These are phyloP conservation scores for Fusarium keratoplasticum DNA, from an alignment of 2,329 filamentous ascomycete species.

Conservation along the genomic window DNA sequence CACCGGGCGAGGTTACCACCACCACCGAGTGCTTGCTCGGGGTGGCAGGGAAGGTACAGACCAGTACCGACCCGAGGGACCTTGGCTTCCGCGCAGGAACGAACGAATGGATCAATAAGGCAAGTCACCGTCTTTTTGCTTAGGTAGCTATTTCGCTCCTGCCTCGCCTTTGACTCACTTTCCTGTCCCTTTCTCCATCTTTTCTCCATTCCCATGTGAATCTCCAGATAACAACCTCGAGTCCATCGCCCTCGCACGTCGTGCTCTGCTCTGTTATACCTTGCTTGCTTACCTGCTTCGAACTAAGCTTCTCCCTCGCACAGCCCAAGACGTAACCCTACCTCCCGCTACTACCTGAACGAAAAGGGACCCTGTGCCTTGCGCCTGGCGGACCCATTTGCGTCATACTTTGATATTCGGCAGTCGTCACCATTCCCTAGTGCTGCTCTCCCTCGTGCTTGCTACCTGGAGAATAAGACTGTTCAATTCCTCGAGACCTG, in stretches of 20 bases:
- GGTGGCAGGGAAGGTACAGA: conserved; percentile 24
- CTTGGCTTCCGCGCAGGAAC: conserved; percentile 36
- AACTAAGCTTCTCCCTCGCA: conserved; percentile 9
- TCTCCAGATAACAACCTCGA: background rate
- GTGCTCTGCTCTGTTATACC: background rate
- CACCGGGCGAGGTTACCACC: conserved; percentile 2
- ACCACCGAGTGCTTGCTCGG: conserved; percentile 8
- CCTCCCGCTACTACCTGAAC: conserved; percentile 26
- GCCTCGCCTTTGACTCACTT: conserved; percentile 36
- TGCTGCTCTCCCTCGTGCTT: conserved; percentile 17
- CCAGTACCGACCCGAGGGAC: conserved; percentile 26
- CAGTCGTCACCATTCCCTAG: conserved; percentile 16
- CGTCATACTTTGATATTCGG: conserved; percentile 40
- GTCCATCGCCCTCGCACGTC: background rate
- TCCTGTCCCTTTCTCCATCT: conserved; percentile 15
- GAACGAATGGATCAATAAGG: conserved; percentile 28
- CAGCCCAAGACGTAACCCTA: conserved; percentile 21
- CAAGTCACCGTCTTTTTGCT: conserved; percentile 38
- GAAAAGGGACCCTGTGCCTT: conserved; percentile 43
- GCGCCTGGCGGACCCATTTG: conserved; percentile 38
- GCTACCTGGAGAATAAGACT: conserved; percentile 9
- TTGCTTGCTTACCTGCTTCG: background rate
- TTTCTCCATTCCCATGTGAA: conserved; percentile 11
- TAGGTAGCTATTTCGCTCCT: conserved; percentile 21
- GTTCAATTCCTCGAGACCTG: background rate